Conservation (phyloP, 148 eudicot genomes). For the Rhododendron griersonianum region DNA sequence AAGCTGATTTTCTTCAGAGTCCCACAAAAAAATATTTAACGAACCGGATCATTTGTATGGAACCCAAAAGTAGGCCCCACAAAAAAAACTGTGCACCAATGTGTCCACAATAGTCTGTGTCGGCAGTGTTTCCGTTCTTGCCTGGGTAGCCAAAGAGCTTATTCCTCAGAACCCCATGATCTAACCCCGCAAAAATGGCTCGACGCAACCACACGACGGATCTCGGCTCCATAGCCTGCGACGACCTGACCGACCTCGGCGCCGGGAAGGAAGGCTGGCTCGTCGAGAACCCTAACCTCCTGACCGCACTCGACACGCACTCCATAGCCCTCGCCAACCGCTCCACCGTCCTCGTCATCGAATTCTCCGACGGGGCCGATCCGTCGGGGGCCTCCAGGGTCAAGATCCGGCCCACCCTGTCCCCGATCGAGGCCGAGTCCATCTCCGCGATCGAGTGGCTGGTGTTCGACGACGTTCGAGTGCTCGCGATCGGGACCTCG, state of each 20-base stretch:
- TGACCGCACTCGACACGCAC: slow-evolving; percentile 65
- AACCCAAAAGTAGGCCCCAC: too few relatives aligned
- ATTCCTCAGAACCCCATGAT: background rate
- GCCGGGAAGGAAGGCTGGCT: slow-evolving; percentile 89
- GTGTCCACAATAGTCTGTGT: too few relatives aligned
- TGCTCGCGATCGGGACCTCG: slow-evolving; percentile 78
- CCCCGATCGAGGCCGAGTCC: slow-evolving; percentile 77
- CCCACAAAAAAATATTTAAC: too few relatives aligned
- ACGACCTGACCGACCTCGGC: slow-evolving; percentile 60
- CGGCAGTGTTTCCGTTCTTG: too few relatives aligned
- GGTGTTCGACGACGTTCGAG: slow-evolving; percentile 69
- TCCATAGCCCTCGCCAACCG: slow-evolving; percentile 74
- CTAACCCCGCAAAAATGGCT: slow-evolving; percentile 32
- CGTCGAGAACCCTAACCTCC: slow-evolving; percentile 46
- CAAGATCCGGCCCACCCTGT: slow-evolving; percentile 71
- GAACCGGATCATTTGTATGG: too few relatives aligned
- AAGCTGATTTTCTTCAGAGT: too few relatives aligned
- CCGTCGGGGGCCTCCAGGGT: slow-evolving; percentile 23
- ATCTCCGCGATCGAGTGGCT: slow-evolving; percentile 81
- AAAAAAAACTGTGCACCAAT: too few relatives aligned
- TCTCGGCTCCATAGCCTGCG: slow-evolving; percentile 58
- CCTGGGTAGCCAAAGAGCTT: too few relatives aligned
- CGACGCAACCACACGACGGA: slow-evolving; percentile 56
- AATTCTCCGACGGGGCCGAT: slow-evolving; percentile 42
- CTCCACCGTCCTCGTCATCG: slow-evolving; percentile 47